These are phyloP conservation scores for Pinus albicaulis DNA, from an alignment of 75 land plant species.

Conservation along the genomic window DNA sequence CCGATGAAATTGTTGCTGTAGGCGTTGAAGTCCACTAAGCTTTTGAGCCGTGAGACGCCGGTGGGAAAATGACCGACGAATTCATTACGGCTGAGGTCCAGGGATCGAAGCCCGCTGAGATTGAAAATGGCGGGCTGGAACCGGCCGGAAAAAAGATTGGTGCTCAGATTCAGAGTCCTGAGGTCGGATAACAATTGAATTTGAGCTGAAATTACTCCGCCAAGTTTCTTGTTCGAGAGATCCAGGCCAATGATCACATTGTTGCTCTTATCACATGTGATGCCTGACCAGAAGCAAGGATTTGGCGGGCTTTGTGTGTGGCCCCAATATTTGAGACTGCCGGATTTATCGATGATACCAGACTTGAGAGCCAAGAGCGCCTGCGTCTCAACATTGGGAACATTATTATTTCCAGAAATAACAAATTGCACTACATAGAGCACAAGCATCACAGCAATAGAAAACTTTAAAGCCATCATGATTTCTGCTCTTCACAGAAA, in stretches of 20 bases:
- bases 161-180: conserved; percentile 50
- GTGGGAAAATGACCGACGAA: conserved; percentile 53
- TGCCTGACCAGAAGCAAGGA: conserved; percentile 62
- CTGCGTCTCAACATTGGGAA: no score
- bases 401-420: no score
- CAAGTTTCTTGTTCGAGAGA: conserved; percentile 46
- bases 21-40: conserved; percentile 43
- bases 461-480: no score
- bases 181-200: conserved; percentile 32
- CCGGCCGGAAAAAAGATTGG: conserved; percentile 50
- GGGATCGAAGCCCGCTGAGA: conserved; percentile 32
- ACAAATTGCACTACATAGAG: no score
- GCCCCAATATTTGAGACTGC: no score
- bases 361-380: no score
- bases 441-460: no score
- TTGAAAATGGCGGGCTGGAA: conserved; percentile 49
- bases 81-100: conserved; percentile 77
- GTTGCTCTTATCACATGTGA: conserved; percentile 32
- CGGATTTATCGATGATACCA: no score
- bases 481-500: no score
- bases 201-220: conserved; percentile 32
- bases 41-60: conserved; percentile 13
- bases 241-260: conserved; percentile 27
- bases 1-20: conserved; percentile 84
- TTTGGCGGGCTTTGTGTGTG: no score